Evolutionary conservation across 2,329 filamentous ascomycete genomes (phyloP).

Genomic region (Aschersonia sp.): DNA sequence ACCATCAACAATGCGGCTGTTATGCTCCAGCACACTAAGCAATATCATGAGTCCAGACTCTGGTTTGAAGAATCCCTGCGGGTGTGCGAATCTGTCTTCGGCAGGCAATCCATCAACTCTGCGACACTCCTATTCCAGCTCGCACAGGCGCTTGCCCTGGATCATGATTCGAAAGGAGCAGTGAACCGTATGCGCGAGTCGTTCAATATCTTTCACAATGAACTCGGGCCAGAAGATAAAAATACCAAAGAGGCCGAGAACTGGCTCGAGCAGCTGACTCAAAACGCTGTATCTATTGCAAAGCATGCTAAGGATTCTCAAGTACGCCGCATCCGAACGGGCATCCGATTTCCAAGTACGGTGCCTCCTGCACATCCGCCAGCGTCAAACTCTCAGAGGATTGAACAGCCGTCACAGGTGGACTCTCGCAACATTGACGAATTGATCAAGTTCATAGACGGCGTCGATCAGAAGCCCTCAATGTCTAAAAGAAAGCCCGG

Average conservation of each 20-base stretch:
- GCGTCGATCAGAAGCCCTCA: constrained; percentile 33
- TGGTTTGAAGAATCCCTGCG: constrained; percentile 93
- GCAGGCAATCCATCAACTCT: constrained; percentile 79
- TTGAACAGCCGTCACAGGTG: constrained; percentile 23
- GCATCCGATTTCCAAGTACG: constrained; percentile 46
- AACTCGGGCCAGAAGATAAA: constrained; percentile 80
- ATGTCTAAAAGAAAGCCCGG: constrained; percentile 32
- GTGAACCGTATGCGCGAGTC: constrained; percentile 92
- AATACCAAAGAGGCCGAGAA: constrained; percentile 97
- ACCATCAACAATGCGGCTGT: constrained; percentile 98
- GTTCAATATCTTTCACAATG: constrained; percentile 82
- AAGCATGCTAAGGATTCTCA: constrained; percentile 85
- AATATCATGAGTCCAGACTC: constrained; percentile 82
- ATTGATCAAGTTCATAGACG: constrained; percentile 87
- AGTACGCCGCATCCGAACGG: constrained; percentile 54
- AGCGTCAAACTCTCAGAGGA: constrained; percentile 17
- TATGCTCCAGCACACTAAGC: constrained; percentile 92
- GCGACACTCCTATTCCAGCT: constrained; percentile 95
- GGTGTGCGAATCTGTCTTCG: constrained; percentile 81
- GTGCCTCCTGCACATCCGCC: constrained; percentile 12
- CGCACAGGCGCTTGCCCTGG: constrained; percentile 86
- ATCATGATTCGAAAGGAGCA: constrained; percentile 83
- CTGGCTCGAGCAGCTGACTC: constrained; percentile 91
- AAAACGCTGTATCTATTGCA: constrained; percentile 86
- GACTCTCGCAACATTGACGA: constrained; percentile 85